phyloP scores from a whole-genome alignment of 495 filamentous ascomycete genomes.

The Penicillium malachiteum region DNA sequence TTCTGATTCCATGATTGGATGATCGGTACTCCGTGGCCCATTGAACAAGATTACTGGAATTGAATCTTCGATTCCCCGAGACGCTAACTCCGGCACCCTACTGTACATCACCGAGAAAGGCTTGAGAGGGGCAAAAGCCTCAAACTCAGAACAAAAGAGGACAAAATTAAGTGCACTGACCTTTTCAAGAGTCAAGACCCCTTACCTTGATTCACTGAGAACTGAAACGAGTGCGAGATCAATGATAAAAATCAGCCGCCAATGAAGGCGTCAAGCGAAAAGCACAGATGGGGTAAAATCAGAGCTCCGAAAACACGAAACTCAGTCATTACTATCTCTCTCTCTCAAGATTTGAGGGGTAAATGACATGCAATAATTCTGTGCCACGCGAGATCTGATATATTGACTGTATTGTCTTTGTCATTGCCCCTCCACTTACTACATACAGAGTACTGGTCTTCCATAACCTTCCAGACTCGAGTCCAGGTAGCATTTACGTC shows the following conservation, averaged over 20 bases:
- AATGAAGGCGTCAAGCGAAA: not conserved
- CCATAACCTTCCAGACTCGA: not conserved
- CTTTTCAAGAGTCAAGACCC: conserved; percentile 1
- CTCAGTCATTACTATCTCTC: too few relatives aligned
- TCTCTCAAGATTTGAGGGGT: not conserved
- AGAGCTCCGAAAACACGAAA: not conserved
- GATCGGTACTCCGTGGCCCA: conserved; percentile 14
- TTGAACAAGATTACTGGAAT: conserved; percentile 21
- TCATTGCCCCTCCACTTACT: not conserved
- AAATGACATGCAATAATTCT: conserved; percentile 5
- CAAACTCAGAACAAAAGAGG: not conserved
- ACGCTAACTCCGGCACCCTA: not conserved
- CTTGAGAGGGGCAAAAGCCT: not conserved
- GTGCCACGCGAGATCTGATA: conserved; percentile 17
- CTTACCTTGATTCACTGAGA: conserved; percentile 13
- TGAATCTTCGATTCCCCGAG: conserved; percentile 12
- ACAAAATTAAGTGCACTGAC: conserved; percentile 13
- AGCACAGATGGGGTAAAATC: conserved; percentile 10
- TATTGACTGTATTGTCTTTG: conserved; percentile 1
- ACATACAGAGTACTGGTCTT: not conserved
- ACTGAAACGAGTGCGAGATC: conserved; percentile 16
- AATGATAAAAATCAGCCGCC: not conserved
- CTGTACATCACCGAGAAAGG: too few relatives aligned
- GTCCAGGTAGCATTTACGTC: not conserved
- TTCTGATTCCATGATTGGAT: conserved; percentile 14